Percentiles rank a stretch among this genome's conserved stretches.
Evolutionary conservation across 176 grass and related monocot genomes (phyloP).

Genomic region (Carex myosuroides): DNA sequence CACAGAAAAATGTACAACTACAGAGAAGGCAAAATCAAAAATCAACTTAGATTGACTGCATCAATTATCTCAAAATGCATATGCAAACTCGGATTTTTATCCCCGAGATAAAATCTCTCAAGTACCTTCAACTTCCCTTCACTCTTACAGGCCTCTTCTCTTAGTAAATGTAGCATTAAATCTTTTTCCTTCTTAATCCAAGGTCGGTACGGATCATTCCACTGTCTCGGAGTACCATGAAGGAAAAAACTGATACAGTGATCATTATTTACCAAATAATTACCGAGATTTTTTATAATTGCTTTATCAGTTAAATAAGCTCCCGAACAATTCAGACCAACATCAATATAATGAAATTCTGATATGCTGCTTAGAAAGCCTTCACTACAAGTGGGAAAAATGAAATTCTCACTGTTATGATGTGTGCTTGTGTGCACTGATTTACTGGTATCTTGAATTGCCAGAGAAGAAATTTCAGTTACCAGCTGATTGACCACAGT

Average conservation of each 20-base stretch:
- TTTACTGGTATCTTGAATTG: constrained; percentile 10
- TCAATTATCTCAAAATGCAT: constrained; percentile 14
- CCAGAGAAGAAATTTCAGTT: constrained; percentile 54
- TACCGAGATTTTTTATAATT: constrained; percentile 35
- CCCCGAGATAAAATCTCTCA: constrained; percentile 7
- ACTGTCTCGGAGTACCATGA: constrained; percentile 55
- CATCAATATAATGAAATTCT: constrained; percentile 79
- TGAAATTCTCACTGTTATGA: constrained; percentile 7
- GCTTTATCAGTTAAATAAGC: constrained; percentile 61
- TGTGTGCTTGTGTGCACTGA: neutral
- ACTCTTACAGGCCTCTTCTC: constrained; percentile 12
- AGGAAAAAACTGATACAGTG: constrained; percentile 36
- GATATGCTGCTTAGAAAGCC: constrained; percentile 54
- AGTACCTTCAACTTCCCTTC: constrained; percentile 4
- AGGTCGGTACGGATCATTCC: neutral
- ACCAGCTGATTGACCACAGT: constrained; percentile 73
- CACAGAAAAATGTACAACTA: neutral
- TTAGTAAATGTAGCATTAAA: constrained; percentile 2
- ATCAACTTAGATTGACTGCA: neutral
- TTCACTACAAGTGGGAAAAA: constrained; percentile 37
- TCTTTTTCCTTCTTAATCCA: constrained; percentile 12
- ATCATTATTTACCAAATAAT: constrained; percentile 17
- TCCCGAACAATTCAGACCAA: constrained; percentile 70
- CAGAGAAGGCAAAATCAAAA: neutral
- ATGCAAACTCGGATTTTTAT: constrained; percentile 11